Evolutionary conservation across 352 stramenopile genomes (phyloP).

Genomic region (Thalassiosira exigua): DNA sequence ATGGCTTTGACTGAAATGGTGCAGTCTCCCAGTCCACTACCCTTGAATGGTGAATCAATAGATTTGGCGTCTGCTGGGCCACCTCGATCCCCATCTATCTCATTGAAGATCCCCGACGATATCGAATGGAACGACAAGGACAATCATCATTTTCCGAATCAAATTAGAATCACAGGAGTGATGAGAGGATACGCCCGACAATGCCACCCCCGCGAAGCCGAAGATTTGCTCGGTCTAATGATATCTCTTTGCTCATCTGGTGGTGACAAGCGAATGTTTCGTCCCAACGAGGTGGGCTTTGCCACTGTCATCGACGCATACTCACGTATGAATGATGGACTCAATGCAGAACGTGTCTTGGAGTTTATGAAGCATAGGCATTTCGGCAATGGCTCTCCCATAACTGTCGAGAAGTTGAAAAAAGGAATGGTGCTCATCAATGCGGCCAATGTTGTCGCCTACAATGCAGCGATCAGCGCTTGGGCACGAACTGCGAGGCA

Average conservation of each 20-base stretch:
- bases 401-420: background rate
- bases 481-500: constrained; percentile 34
- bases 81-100: background rate
- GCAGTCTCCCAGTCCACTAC: too few relatives aligned
- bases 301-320: constrained; percentile 48
- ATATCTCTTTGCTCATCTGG: constrained; percentile 17
- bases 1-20: too few relatives aligned
- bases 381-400: background rate
- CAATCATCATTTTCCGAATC: constrained; percentile 44
- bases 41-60: background rate
- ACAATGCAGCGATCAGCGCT: constrained; percentile 49
- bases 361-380: constrained; percentile 33
- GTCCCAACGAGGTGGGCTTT: constrained; percentile 48
- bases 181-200: constrained; percentile 41
- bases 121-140: constrained; percentile 41
- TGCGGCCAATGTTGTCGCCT: constrained; percentile 42
- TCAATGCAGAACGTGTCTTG: constrained; percentile 48
- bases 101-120: background rate
- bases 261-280: constrained; percentile 12
- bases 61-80: background rate
- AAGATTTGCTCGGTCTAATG: constrained; percentile 42
- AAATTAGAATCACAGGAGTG: constrained; percentile 50
- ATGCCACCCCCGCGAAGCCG: constrained; percentile 12
- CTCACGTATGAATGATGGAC: constrained; percentile 29
- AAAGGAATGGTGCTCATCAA: background rate